Conservation (phyloP, 1,284 basidiomycete species). For the Ceratobasidium sp. region DNA sequence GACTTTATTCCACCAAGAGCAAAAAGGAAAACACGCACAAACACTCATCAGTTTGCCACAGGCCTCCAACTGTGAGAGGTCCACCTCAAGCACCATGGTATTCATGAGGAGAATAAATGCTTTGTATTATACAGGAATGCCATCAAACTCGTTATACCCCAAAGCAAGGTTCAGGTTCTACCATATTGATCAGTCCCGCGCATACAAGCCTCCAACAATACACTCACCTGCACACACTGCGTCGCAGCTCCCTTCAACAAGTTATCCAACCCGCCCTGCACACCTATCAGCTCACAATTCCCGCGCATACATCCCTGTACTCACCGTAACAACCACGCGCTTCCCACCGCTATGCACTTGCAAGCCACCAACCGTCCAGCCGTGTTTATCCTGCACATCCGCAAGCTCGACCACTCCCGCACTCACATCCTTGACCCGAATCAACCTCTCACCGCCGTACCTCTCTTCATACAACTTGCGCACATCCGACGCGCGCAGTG, state of each 20-base stretch:
- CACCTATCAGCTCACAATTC: conserved; percentile 36
- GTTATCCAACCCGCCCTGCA: conserved; percentile 92
- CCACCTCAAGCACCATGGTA: too few relatives aligned
- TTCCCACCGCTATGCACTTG: conserved; percentile 92
- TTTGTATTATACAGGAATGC: conserved; percentile 64
- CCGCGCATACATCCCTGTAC: conserved; percentile 54
- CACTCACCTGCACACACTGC: conserved; percentile 89
- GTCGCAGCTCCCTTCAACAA: conserved; percentile 97
- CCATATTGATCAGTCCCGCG: conserved; percentile 14
- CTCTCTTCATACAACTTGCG: conserved; percentile 80
- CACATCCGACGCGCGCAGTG: conserved; percentile 79
- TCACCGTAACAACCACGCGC: conserved; percentile 89
- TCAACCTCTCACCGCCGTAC: conserved; percentile 82
- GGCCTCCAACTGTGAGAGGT: too few relatives aligned
- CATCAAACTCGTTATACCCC: conserved; percentile 91
- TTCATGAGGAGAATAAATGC: too few relatives aligned
- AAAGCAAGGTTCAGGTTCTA: conserved; percentile 96
- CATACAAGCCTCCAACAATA: not conserved
- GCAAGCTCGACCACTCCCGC: conserved; percentile 77
- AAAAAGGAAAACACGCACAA: too few relatives aligned
- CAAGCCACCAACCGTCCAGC: conserved; percentile 91
- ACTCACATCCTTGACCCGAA: conserved; percentile 67
- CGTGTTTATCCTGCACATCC: conserved; percentile 86
- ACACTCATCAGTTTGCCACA: too few relatives aligned
- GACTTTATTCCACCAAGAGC: too few relatives aligned